These are phyloP conservation scores for Raphanus raphanistrum DNA, from an alignment of 345 rosid genomes.

Conservation along the genomic window DNA sequence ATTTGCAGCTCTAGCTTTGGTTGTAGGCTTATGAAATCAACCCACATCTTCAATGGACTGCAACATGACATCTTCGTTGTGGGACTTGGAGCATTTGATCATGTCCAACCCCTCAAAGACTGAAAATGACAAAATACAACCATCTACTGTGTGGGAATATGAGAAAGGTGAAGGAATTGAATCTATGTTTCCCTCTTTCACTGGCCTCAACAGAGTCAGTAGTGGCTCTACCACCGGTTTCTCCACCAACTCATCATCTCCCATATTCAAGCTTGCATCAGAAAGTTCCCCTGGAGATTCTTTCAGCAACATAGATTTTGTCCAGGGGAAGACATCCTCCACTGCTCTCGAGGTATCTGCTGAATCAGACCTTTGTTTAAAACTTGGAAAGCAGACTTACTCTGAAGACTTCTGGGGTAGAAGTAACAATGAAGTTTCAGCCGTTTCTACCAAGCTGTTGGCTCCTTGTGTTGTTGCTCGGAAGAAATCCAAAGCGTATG, in stretches of 20 bases:
- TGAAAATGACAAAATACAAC: slow-evolving; percentile 50
- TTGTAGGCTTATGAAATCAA: slow-evolving; percentile 41
- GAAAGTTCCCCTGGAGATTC: slow-evolving; percentile 36
- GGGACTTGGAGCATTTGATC: slow-evolving; percentile 82
- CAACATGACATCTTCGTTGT: slow-evolving; percentile 59
- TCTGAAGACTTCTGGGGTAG: slow-evolving; percentile 55
- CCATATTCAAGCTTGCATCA: slow-evolving; percentile 24
- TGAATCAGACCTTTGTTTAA: slow-evolving; percentile 38
- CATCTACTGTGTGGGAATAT: slow-evolving; percentile 52
- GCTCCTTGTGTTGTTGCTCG: slow-evolving; percentile 48
- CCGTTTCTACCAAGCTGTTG: slow-evolving; percentile 39
- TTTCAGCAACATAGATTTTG: slow-evolving; percentile 35
- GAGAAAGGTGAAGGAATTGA: slow-evolving; percentile 63
- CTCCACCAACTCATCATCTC: slow-evolving; percentile 30
- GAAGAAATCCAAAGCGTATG: slow-evolving; percentile 64
- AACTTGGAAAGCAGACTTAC: slow-evolving; percentile 50
- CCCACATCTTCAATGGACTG: slow-evolving; percentile 65
- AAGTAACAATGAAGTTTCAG: slow-evolving; percentile 51
- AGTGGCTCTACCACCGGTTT: slow-evolving; percentile 63
- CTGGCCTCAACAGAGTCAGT: slow-evolving; percentile 49
- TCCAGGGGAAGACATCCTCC: slow-evolving; percentile 28
- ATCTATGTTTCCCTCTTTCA: slow-evolving; percentile 54
- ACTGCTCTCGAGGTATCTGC: slow-evolving; percentile 23
- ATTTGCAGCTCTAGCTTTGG: slow-evolving; percentile 10
- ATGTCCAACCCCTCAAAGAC: slow-evolving; percentile 50